These are phyloP conservation scores for Fusarium aywerte DNA, from an alignment of 2,329 filamentous ascomycete genomes.

Conservation along the genomic window DNA sequence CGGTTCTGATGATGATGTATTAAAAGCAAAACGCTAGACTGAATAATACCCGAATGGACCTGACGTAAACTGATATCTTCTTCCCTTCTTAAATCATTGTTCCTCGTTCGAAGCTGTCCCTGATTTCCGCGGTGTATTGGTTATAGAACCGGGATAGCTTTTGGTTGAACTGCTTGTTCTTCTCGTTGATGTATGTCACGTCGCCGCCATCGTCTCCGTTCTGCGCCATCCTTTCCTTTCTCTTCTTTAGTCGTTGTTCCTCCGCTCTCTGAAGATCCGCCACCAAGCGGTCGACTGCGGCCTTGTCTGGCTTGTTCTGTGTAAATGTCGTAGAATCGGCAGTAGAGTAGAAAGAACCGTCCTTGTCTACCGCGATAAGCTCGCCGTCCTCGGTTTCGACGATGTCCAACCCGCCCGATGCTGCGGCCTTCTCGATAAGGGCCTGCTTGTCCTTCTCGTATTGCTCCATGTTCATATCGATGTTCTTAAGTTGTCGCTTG, in stretches of 20 bases:
- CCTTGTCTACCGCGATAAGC: conserved; percentile 90
- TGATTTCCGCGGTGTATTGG: conserved; percentile 96
- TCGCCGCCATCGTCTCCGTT: conserved; percentile 88
- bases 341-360: conserved; percentile 90
- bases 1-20: conserved; percentile 20
- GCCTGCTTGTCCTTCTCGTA: conserved; percentile 89
- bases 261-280: conserved; percentile 89
- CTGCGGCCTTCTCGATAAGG: conserved; percentile 85
- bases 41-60: conserved; percentile 46
- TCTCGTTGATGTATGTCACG: conserved; percentile 99
- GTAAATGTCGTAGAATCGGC: conserved; percentile 83
- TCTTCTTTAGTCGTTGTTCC: conserved; percentile 85
- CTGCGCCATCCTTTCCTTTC: conserved; percentile 79
- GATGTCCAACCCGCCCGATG: conserved; percentile 86
- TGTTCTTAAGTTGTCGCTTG: conserved; percentile 84
- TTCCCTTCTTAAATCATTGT: conserved; percentile 83
- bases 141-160: conserved; percentile 97
- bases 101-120: conserved; percentile 96
- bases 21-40: conserved; percentile 48
- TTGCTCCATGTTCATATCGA: conserved; percentile 80
- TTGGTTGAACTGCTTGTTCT: conserved; percentile 99
- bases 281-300: conserved; percentile 87
- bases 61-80: conserved; percentile 23
- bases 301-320: conserved; percentile 87
- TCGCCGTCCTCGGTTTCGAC: conserved; percentile 96